Percentiles rank a stretch among this genome's conserved stretches.
phyloP scores from a whole-genome alignment of 805 yeast species.

The Kurtzmaniella fragi region DNA sequence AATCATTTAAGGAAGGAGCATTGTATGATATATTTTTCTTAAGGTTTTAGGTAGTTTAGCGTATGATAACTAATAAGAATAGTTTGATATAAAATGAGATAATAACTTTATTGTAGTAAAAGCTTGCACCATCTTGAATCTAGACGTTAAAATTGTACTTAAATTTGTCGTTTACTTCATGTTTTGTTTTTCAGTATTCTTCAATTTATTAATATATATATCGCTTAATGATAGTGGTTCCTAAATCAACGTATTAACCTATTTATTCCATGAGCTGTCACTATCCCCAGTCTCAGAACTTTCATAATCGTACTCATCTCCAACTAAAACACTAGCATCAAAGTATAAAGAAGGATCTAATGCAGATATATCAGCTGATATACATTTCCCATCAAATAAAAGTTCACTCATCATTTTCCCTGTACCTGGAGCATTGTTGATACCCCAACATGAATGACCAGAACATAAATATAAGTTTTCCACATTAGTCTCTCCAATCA shows the following conservation, averaged over 20 bases:
- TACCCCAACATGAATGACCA: conserved; percentile 99
- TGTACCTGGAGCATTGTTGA: conserved; percentile 94
- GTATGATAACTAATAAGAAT: conserved; percentile 6
- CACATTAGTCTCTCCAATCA: conserved; percentile 91
- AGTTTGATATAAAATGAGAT: conserved; percentile 1
- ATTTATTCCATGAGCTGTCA: conserved; percentile 3
- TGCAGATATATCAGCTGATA: conserved; percentile 72
- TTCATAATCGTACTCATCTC: conserved; percentile 8
- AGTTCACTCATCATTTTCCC: conserved; percentile 91
- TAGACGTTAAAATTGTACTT: background rate
- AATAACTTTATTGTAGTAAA: conserved; percentile 13
- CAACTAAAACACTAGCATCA: conserved; percentile 56
- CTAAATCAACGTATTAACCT: no score
- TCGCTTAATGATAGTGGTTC: no score
- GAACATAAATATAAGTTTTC: conserved; percentile 72
- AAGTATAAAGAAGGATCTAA: conserved; percentile 85
- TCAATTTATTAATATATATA: no score
- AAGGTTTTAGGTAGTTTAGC: background rate
- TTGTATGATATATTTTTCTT: conserved; percentile 12
- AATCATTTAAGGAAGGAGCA: conserved; percentile 26
- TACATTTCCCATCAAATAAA: conserved; percentile 75
- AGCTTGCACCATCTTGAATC: conserved; percentile 18
- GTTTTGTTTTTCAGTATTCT: no score
- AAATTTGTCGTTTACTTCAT: no score
- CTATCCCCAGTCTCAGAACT: conserved; percentile 4